phyloP scores from a whole-genome alignment of 805 yeast genomes.

The Yarrowia porcina region DNA sequence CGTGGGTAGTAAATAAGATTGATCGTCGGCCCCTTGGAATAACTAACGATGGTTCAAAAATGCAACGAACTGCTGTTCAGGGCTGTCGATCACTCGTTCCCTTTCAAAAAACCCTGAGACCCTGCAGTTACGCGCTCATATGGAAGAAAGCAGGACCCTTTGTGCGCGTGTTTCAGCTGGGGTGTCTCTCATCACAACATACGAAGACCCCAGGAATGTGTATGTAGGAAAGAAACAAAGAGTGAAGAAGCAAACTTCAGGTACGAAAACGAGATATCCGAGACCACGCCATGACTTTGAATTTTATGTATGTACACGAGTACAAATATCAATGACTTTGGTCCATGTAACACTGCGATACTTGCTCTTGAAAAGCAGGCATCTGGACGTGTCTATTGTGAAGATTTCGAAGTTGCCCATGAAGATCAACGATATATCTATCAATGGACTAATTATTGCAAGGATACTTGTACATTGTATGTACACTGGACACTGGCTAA shows the following conservation, averaged over 20 bases:
- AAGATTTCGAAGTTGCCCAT: background rate
- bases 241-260: too few species aligned
- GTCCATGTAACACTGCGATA: background rate
- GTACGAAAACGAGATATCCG: background rate
- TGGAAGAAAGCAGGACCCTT: constrained; percentile 1
- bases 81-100: background rate
- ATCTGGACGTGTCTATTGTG: background rate
- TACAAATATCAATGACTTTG: background rate
- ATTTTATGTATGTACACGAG: too few species aligned
- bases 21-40: constrained; percentile 17
- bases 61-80: constrained; percentile 9
- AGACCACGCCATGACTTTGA: background rate
- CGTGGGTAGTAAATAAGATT: background rate
- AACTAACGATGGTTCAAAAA: background rate
- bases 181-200: background rate
- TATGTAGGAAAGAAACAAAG: background rate
- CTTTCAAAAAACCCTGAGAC: background rate
- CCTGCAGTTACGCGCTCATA: constrained; percentile 5
- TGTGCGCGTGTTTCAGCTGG: constrained; percentile 5
- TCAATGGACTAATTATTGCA: background rate
- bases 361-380: background rate
- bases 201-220: background rate
- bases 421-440: background rate
- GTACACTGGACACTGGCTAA: background rate
- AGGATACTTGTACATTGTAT: background rate